Conservation (phyloP, 2,329 filamentous ascomycete genomes). For the Ophiocordyceps camponoti-floridani region DNA sequence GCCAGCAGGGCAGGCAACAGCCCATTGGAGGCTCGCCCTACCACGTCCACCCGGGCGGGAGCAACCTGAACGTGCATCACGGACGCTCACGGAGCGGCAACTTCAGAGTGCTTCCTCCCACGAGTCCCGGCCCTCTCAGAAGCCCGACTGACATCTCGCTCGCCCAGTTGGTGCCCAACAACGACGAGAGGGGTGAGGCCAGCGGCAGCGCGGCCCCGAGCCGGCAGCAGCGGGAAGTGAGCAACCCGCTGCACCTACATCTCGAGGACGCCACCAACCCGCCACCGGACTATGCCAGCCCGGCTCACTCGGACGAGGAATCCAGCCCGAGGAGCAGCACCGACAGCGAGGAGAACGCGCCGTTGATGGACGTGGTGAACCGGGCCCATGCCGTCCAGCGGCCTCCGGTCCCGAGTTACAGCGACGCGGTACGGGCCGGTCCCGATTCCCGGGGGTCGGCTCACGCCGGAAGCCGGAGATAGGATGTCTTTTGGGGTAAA, state of each 20-base stretch:
- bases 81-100: conserved; percentile 61
- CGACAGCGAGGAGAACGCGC: conserved; percentile 37
- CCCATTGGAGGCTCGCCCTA: conserved; percentile 20
- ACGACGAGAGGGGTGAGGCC: conserved; percentile 51
- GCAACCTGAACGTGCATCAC: conserved; percentile 43
- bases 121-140: conserved; percentile 74
- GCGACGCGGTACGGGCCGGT: conserved; percentile 48
- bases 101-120: conserved; percentile 55
- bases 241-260: conserved; percentile 18
- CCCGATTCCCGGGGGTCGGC: conserved; percentile 10
- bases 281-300: conserved; percentile 56
- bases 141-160: conserved; percentile 94
- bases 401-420: conserved; percentile 70
- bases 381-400: conserved; percentile 17
- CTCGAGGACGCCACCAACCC: conserved; percentile 40
- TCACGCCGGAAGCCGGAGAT: background rate
- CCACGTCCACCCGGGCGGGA: conserved; percentile 22
- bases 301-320: conserved; percentile 39
- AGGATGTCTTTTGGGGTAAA: background rate
- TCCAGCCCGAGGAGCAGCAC: conserved; percentile 37
- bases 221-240: conserved; percentile 14
- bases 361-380: conserved; percentile 30
- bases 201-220: conserved; percentile 10
- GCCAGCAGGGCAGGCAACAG: conserved; percentile 26
- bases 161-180: conserved; percentile 52